phyloP scores from a whole-genome alignment of 345 rosid species.

The Lumnitzera racemosa region DNA sequence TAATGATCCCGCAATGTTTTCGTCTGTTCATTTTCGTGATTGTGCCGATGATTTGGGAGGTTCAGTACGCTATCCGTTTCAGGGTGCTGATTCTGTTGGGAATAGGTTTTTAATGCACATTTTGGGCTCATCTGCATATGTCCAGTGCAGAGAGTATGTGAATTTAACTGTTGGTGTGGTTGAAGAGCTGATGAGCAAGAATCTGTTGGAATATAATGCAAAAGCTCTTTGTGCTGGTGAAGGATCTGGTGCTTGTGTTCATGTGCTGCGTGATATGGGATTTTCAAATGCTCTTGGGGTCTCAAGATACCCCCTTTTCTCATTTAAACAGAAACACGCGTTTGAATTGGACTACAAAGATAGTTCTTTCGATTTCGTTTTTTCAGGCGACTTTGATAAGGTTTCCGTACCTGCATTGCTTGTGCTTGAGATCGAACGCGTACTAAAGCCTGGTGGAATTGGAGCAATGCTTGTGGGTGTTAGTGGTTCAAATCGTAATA shows the following conservation, averaged over 20 bases:
- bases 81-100: conserved; percentile 20
- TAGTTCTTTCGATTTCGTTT: conserved; percentile 59
- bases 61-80: conserved; percentile 20
- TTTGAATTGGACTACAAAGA: conserved; percentile 55
- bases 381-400: conserved; percentile 54
- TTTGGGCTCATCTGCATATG: conserved; percentile 33
- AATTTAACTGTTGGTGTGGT: conserved; percentile 41
- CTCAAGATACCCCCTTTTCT: conserved; percentile 47
- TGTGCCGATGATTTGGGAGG: conserved; percentile 33
- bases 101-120: conserved; percentile 36
- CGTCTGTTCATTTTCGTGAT: conserved; percentile 18
- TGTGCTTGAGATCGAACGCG: conserved; percentile 80
- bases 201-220: conserved; percentile 35
- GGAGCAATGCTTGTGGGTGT: conserved; percentile 68
- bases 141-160: conserved; percentile 36
- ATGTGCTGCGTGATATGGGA: conserved; percentile 51
- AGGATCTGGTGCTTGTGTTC: conserved; percentile 47
- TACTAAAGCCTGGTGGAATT: conserved; percentile 67
- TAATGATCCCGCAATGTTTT: conserved; percentile 23
- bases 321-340: conserved; percentile 48
- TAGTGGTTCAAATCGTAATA: conserved; percentile 35
- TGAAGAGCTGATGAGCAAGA: conserved; percentile 42
- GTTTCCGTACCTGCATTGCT: conserved; percentile 67
- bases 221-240: conserved; percentile 75
- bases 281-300: conserved; percentile 41